Evolutionary conservation across 2,329 filamentous ascomycete species (phyloP).

Genomic region (Tolypocladium endophyticum): DNA sequence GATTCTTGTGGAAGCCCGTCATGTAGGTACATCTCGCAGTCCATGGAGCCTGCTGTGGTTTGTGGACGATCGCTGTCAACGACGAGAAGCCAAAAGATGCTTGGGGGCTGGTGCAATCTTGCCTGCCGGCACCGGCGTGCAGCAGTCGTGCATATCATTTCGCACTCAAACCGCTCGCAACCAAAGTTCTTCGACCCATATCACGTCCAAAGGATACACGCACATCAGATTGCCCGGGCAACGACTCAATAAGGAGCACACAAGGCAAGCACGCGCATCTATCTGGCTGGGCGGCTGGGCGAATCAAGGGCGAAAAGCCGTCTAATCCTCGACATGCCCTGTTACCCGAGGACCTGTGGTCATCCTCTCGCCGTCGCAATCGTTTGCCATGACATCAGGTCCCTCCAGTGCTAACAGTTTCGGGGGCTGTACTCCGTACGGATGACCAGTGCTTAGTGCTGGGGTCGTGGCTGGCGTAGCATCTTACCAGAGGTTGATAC

Average conservation of each 20-base stretch:
- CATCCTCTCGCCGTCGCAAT: neutral
- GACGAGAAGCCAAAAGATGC: neutral
- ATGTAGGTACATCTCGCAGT: neutral
- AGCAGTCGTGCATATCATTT: neutral
- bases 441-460: neutral
- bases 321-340: neutral
- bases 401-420: neutral
- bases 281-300: neutral
- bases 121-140: neutral
- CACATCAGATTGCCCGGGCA: neutral
- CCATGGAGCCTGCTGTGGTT: neutral
- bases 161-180: neutral
- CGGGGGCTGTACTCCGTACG: neutral
- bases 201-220: neutral
- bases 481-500: neutral
- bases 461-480: neutral
- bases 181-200: neutral
- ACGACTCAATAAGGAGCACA: neutral
- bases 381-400: neutral
- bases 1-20: neutral
- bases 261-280: neutral
- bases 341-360: neutral
- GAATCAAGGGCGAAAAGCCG: neutral
- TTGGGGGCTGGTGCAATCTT: neutral
- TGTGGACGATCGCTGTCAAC: neutral